Base-by-base conservation (phyloP, 164 flowering plant genomes). In the Sedum album region DNA sequence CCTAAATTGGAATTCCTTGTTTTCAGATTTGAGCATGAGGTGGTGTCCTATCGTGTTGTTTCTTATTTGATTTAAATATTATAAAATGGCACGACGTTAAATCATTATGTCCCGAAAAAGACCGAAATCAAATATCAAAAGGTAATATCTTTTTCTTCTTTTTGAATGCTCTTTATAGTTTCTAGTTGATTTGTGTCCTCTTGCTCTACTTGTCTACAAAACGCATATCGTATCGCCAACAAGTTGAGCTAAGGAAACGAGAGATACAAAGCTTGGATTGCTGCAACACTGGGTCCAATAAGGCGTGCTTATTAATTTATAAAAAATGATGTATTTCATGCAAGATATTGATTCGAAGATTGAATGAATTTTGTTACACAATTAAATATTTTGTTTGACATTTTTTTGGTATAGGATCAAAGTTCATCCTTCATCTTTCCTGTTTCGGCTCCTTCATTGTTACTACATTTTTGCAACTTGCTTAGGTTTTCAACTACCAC, bases 401-500 rank as follows among this genome's bases (percentile, higher is more conserved):
- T n/a, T n/a, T n/a, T n/a, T n/a, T n/a, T n/a, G n/a, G n/a, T n/a
- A 48, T 36, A 21, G 36, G 14, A 20, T 67, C 51, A 78, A 2
- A 81, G 72, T 66, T 81, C 84, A 63, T 81, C 84, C 14, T 69
- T 72, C 6, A 13, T 13, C 7, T 63, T 13, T 46, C 1, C 1
- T 31, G 53, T 17, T 44, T 48, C 6, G 62, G 21, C 36, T 36
- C 70, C 42, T 11, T 36, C 42, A 13, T 38, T 31, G 39, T 14
- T 63, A 73, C 80, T 55, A 73, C 82, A 77, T 0, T 41, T 31
- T 13, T 57, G 18, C 0, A 78, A 71, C 21, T 65, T 49, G 61
- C 70, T 69, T 66, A 87, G 79, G 63, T 75, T 84, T 39, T 78
- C 67, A 0, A 93, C 30, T 96, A 92, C 85, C 0, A 89, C 70